Base-by-base conservation (phyloP, 495 filamentous ascomycete species). In the Aspergillus asperescens region DNA sequence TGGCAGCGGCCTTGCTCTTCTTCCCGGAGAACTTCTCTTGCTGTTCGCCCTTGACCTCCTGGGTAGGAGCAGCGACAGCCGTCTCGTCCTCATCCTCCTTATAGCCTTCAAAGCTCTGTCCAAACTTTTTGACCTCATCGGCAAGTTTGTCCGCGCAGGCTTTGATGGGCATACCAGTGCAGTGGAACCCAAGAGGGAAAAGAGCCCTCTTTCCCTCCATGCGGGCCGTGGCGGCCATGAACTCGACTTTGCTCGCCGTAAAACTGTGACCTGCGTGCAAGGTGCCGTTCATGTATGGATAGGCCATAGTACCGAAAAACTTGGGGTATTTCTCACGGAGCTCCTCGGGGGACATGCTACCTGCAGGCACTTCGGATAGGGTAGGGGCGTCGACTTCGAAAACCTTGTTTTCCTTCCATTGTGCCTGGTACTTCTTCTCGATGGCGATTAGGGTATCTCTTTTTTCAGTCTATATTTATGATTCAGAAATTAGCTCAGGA, bases 121-220 rank as follows among this genome's bases (percentile, higher is more conserved):
- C 94, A 65, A 98, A 98, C 72, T 88, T 76, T 70, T 88, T 81
- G 13, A 95, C 81, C 64, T 98, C 94, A 48, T 92, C 85, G 40
- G 78, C 76, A 29, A 98, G 82, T 72, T 96, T 97, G 71, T 98
- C 93, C 22, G 93, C 92, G 63, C 88, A 95, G 4, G 93, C 90
- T 68, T 96, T 96, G 73, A 98, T 97, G 4, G 93, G 90, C 83
- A 98, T 92, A 64, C 93, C 93, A 0, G 94, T 96, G 71, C 89
- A 94, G 73, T 98, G 93, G 71, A 87, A 97, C 12, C 93, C 94
- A 42, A 88, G 81, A 47, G 93, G 93, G 69, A 92, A 96, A 38
- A 97, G 76, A 52, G 82, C 77, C 39, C 86, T 77, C 73, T 89
- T 89, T 55, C 93, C 93, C 68, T 93, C 81, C 90, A 96, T 94